Percentiles rank a stretch among this genome's conserved stretches.
phyloP scores from a whole-genome alignment of 495 filamentous ascomycete genomes.

The Penicillium parvum region DNA sequence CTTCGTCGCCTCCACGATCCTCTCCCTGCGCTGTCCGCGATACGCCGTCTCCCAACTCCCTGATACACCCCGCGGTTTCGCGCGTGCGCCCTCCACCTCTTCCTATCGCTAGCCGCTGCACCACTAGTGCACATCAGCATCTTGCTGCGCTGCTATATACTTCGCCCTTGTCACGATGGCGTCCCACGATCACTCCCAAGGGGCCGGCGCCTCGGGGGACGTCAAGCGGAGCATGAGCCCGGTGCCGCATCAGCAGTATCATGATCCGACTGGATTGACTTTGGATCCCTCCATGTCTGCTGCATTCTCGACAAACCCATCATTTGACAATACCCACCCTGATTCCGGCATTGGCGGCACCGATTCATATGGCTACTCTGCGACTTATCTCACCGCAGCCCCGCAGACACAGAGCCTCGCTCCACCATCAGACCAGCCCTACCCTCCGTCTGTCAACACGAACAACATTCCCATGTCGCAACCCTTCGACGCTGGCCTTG shows the following conservation, averaged over 20 bases:
- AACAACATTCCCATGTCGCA: conserved; percentile 34
- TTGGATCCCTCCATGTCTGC: conserved; percentile 38
- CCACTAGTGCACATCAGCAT: too few species aligned
- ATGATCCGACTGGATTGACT: conserved; percentile 34
- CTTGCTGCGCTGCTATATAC: background rate
- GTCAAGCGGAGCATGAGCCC: conserved; percentile 41
- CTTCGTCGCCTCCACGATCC: background rate
- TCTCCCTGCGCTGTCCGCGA: background rate
- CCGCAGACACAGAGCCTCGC: conserved; percentile 24
- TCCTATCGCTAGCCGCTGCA: too few species aligned
- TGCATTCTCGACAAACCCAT: conserved; percentile 22
- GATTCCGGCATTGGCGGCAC: conserved; percentile 16
- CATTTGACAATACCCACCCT: conserved; percentile 24
- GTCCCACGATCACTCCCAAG: conserved; percentile 32
- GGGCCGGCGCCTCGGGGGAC: conserved; percentile 24
- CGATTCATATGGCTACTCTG: conserved; percentile 32
- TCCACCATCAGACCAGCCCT: conserved; percentile 28
- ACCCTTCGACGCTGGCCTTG: conserved; percentile 35
- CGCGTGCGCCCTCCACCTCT: background rate
- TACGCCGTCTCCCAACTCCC: conserved; percentile 1
- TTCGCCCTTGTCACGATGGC: conserved; percentile 25
- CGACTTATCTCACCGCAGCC: conserved; percentile 25
- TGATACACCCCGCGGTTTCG: conserved; percentile 1
- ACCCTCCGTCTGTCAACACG: conserved; percentile 23
- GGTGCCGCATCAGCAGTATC: conserved; percentile 37